These are phyloP conservation scores for Podospora tetraspora DNA, from an alignment of 495 filamentous ascomycete species.

Conservation along the genomic window DNA sequence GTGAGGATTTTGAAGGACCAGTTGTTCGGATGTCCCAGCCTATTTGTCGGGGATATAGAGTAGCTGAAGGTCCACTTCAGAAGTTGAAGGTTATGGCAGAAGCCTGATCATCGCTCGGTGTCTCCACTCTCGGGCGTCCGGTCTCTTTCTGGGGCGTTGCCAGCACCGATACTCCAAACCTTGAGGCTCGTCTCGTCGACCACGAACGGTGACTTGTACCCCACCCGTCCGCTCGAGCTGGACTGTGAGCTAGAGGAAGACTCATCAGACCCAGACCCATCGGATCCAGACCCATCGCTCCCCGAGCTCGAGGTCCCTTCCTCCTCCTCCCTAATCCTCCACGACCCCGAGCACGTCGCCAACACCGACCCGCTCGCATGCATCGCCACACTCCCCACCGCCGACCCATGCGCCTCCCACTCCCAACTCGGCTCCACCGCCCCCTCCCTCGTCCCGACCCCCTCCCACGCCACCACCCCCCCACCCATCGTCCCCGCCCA, in stretches of 20 bases:
- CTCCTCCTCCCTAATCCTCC: slow-evolving; percentile 32
- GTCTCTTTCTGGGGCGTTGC: not conserved
- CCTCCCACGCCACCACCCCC: slow-evolving; percentile 67
- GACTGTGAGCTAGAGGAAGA: not conserved
- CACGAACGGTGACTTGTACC: slow-evolving; percentile 10
- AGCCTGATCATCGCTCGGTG: not conserved
- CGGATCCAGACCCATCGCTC: slow-evolving; percentile 8
- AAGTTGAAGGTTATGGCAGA: too few relatives aligned
- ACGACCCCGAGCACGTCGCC: slow-evolving; percentile 68
- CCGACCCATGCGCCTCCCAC: slow-evolving; percentile 52
- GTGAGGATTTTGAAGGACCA: not conserved
- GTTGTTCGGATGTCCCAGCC: not conserved
- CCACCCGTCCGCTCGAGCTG: slow-evolving; percentile 11
- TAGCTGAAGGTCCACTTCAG: too few relatives aligned
- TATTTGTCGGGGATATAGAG: not conserved
- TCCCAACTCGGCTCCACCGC: slow-evolving; percentile 50
- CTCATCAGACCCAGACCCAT: slow-evolving; percentile 7
- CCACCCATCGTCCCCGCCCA: slow-evolving; percentile 87
- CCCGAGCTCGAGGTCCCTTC: slow-evolving; percentile 1
- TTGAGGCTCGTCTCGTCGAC: slow-evolving; percentile 59
- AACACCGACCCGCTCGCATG: slow-evolving; percentile 63
- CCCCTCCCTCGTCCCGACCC: slow-evolving; percentile 52
- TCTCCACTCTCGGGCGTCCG: not conserved
- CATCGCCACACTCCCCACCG: slow-evolving; percentile 58
- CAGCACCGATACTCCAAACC: slow-evolving; percentile 50